Base-by-base conservation (phyloP, 495 filamentous ascomycete species). In the Friedmanniomyces simplex region DNA sequence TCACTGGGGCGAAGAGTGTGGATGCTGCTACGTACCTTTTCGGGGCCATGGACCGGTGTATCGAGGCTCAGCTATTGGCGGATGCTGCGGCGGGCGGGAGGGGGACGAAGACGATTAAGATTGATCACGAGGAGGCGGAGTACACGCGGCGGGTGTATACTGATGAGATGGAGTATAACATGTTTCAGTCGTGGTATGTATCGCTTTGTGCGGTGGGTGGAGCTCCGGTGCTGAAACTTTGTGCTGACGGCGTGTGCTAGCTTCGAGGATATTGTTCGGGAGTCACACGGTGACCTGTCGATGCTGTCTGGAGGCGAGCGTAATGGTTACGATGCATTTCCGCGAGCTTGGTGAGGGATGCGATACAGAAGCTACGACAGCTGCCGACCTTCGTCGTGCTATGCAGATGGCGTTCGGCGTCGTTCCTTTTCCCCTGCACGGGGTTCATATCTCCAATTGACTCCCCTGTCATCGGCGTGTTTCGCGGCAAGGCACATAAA, bases 1-100 rank as follows among this genome's bases (percentile, higher is more conserved):
- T 83, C 20, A 82, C 77, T 0, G 62, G 63, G 24, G 69, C 63
- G 18, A 49, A 60, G 20, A 67, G 68, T 11, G 55, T 72, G 10
- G 69, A 71, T 45, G 70, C 63, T 43, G 73, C 82, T 0, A 77
- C 88, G 1, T 87, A 82, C 63, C 88, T 84, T 83, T 89, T 89
- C 66, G 71, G 85, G 26, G 82, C 77, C 50, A 66, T 90, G 60
- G 86, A 88, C 57, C 85, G 81, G 57, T 86, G 81, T 66, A 88
- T 86, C 63, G 78, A 88, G 63, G 77, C 79, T n/a, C 85, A 89
- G 68, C 65, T 90, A 21, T 54, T 87, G 52, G 86, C 85, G 1
- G 86, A 90, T 70, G 86, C 86, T 0, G 85, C 85, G 5, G 85
- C 84, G 10, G 74, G 69, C 0, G 84, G 84, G 5, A 72, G 81